phyloP scores from a whole-genome alignment of 495 filamentous ascomycete genomes.

The Podospora comata region DNA sequence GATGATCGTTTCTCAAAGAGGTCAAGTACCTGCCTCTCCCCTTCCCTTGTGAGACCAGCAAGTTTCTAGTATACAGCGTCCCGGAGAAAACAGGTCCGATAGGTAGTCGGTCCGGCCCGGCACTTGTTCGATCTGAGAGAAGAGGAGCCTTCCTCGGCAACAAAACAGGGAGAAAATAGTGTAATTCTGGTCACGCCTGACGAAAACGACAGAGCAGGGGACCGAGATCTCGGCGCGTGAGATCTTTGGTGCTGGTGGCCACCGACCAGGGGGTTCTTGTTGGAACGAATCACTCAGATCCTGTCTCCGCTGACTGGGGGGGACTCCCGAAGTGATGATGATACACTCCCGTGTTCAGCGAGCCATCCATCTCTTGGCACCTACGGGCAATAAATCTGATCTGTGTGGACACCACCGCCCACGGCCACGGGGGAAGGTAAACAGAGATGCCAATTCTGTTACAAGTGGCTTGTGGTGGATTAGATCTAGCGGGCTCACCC shows the following conservation, averaged over 20 bases:
- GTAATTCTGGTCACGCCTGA: neutral
- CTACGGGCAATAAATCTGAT: neutral
- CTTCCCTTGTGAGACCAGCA: no score
- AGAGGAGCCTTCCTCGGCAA: neutral
- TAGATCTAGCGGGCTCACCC: constrained; percentile 1
- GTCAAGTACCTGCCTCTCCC: neutral
- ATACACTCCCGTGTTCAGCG: no score
- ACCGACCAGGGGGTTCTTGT: neutral
- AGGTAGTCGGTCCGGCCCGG: neutral
- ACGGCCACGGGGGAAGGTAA: neutral
- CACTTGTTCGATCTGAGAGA: neutral
- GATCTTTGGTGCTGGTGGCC: neutral
- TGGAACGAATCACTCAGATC: neutral
- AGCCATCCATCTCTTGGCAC: neutral
- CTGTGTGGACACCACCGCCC: neutral
- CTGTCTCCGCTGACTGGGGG: neutral
- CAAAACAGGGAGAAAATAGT: constrained; percentile 4
- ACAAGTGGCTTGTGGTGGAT: neutral
- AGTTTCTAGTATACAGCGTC: neutral
- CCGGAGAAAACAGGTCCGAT: neutral
- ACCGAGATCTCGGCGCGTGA: neutral
- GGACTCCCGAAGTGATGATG: neutral
- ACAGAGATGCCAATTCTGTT: neutral
- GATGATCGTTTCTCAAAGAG: neutral
- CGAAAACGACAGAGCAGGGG: neutral